phyloP scores from a whole-genome alignment of 768 basidiomycete genomes.

The Collybia mongolica region DNA sequence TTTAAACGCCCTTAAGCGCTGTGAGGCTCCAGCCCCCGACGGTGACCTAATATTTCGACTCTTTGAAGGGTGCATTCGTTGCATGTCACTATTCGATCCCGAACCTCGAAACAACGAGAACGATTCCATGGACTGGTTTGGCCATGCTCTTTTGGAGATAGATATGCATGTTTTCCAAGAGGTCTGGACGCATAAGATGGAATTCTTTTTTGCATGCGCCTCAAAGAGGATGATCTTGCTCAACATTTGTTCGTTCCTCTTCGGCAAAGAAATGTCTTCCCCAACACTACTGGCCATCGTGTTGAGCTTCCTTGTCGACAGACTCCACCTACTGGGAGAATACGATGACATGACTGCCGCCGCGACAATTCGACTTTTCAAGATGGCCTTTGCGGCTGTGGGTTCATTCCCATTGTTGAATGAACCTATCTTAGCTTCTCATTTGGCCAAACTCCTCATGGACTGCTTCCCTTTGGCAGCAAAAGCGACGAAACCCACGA shows the following conservation, averaged over 20 bases:
- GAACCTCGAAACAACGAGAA: slow-evolving; percentile 61
- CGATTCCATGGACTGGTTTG: slow-evolving; percentile 87
- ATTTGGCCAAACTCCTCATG: slow-evolving; percentile 92
- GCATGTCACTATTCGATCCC: slow-evolving; percentile 81
- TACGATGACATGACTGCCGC: slow-evolving; percentile 80
- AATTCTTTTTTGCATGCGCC: slow-evolving; percentile 82
- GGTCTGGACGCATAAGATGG: slow-evolving; percentile 92
- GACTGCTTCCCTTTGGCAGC: slow-evolving; percentile 94
- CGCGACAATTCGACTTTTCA: slow-evolving; percentile 88
- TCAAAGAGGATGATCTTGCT: slow-evolving; percentile 77
- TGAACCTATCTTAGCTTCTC: slow-evolving; percentile 91
- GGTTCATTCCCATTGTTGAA: slow-evolving; percentile 69
- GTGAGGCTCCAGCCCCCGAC: slow-evolving; percentile 76
- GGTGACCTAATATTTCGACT: slow-evolving; percentile 85
- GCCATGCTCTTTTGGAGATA: slow-evolving; percentile 73
- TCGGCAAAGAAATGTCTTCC: slow-evolving; percentile 73
- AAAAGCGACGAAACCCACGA: slow-evolving; percentile 85
- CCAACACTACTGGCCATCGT: slow-evolving; percentile 87
- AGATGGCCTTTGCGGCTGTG: slow-evolving; percentile 92
- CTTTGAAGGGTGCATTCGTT: slow-evolving; percentile 82
- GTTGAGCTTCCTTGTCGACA: slow-evolving; percentile 80
- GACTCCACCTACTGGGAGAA: slow-evolving; percentile 81
- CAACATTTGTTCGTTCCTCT: slow-evolving; percentile 81
- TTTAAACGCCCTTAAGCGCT: slow-evolving; percentile 73
- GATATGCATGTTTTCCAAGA: slow-evolving; percentile 94